These are phyloP conservation scores for Saitozyma sp. DNA, from an alignment of 768 basidiomycete genomes.

Conservation along the genomic window DNA sequence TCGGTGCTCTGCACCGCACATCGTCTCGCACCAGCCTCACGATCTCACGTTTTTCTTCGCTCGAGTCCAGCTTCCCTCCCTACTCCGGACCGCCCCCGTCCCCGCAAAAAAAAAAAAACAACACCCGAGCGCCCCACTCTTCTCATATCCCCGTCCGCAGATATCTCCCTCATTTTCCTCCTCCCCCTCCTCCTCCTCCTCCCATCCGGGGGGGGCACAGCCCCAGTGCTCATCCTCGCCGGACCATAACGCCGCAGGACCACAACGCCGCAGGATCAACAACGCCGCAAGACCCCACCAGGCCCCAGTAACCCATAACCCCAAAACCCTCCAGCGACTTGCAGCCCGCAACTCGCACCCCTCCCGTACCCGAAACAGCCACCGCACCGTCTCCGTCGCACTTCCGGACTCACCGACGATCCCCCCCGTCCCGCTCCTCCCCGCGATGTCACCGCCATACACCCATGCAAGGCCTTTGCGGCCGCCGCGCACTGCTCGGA, in stretches of 20 bases:
- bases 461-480: constrained; percentile 44
- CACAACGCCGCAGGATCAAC: too few relatives aligned
- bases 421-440: constrained; percentile 22
- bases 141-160: too few relatives aligned
- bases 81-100: too few relatives aligned
- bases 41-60: not conserved
- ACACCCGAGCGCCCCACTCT: too few relatives aligned
- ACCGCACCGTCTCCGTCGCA: not conserved
- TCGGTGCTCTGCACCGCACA: not conserved
- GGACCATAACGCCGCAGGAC: too few relatives aligned
- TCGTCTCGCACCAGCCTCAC: not conserved
- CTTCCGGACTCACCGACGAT: constrained; percentile 37
- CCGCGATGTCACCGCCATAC: constrained; percentile 37
- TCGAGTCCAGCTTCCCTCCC: too few relatives aligned
- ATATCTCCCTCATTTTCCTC: too few relatives aligned
- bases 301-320: not conserved
- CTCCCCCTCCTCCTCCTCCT: too few relatives aligned
- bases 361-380: not conserved
- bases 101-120: too few relatives aligned
- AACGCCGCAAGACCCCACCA: too few relatives aligned
- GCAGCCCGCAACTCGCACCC: not conserved
- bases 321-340: not conserved
- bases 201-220: too few relatives aligned
- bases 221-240: too few relatives aligned
- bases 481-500: constrained; percentile 38